These are phyloP conservation scores for Alternaria ventricosa DNA, from an alignment of 2,329 filamentous ascomycete genomes.

Conservation along the genomic window DNA sequence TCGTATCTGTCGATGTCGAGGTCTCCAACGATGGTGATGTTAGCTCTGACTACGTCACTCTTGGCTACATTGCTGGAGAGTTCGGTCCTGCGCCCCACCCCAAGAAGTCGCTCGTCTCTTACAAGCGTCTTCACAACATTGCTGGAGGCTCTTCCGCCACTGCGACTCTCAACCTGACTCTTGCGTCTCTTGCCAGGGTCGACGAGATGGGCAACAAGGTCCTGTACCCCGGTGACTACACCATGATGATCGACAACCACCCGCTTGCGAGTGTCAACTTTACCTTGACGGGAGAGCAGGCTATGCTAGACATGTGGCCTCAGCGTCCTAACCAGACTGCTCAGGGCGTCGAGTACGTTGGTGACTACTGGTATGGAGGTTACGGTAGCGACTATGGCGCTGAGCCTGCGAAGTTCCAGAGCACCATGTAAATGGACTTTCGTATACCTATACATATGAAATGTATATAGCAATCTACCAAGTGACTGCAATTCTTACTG, in stretches of 20 bases:
- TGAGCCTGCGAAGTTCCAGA: background rate
- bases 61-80: conserved; percentile 58
- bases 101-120: conserved; percentile 61
- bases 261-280: conserved; percentile 27
- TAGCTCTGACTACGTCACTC: conserved; percentile 61
- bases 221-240: conserved; percentile 62
- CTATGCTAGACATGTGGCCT: conserved; percentile 38
- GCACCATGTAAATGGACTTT: background rate
- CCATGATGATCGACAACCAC: conserved; percentile 30
- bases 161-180: conserved; percentile 53
- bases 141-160: conserved; percentile 42
- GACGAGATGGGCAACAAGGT: conserved; percentile 60
- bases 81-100: conserved; percentile 61
- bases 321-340: conserved; percentile 31
- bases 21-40: conserved; percentile 57
- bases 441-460: background rate
- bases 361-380: conserved; percentile 30
- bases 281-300: conserved; percentile 29
- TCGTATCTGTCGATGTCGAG: conserved; percentile 49
- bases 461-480: background rate
- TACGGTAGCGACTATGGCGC: conserved; percentile 15
- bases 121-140: conserved; percentile 55
- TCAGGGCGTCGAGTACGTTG: conserved; percentile 24
- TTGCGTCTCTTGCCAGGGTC: conserved; percentile 59
- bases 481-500: background rate